Base-by-base conservation (phyloP, 2,329 filamentous ascomycete species). In the Aspergillus sclerotialis region DNA sequence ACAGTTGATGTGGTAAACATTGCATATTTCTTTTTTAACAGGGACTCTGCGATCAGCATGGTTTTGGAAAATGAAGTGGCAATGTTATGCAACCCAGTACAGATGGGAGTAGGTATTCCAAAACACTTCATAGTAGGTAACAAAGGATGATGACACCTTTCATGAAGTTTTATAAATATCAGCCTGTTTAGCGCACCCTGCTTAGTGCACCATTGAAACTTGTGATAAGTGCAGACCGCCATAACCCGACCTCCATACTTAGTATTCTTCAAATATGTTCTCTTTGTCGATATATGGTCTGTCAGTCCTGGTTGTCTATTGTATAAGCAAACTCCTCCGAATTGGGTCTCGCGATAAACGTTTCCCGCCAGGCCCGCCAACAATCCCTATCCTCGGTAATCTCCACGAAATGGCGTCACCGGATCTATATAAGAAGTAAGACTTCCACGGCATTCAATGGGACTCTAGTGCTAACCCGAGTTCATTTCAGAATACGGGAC, bases 331-430 rank as follows among this genome's bases (percentile, higher is more conserved):
- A 30, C 28, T 30, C 28, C 14, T 30, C 13, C 28, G 28, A 18
- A 30, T 30, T 9, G 28, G 28, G 13, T 14, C 28, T 30, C 28
- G 28, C 19, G 28, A 30, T 14, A 14, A 9, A 30, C 16, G 28
- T 30, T 16, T 30, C 16, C 28, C 28, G 16, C 28, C 28, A 30
- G 28, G 28, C 28, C 28, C 28, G 28, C 28, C 28, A 30, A 30
- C 28, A 13, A 11, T 30, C 14, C 28, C 28, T 30, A 17, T 30
- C 19, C 28, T 30, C 4, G 28, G 28, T 30, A 30, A 30, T 30
- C 28, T 30, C 12, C 28, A 30, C 19, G 14, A 30, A 11, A 30
- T 30, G 19, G 14, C 28, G 16, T 30, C 6, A 30, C 16, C 14
- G 8, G 14, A 17, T 10, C 12, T 30, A 14, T 30, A 30, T n/a